These are phyloP conservation scores for Paxillus involutus DNA, from an alignment of 768 basidiomycete species.

Conservation along the genomic window DNA sequence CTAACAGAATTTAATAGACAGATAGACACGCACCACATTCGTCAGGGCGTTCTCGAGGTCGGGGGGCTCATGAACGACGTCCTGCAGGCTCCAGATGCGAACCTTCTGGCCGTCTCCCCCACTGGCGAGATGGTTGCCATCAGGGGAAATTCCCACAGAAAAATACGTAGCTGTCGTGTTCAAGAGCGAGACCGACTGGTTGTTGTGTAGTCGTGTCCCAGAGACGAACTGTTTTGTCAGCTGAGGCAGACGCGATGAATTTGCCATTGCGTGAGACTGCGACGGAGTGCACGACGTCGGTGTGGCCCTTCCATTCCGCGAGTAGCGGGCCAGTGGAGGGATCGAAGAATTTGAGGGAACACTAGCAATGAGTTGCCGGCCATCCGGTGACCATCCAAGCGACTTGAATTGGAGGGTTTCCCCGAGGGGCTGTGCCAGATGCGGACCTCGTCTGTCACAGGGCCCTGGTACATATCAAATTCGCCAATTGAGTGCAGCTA, in stretches of 20 bases:
- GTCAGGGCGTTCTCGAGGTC: no score
- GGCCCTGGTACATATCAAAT: no score
- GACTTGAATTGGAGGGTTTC: constrained; percentile 8
- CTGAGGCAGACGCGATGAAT: no score
- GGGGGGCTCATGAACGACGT: no score
- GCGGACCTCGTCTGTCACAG: constrained; percentile 18
- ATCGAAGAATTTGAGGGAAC: no score
- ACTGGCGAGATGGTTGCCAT: no score
- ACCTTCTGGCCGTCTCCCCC: constrained; percentile 14
- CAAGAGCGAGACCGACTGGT: constrained; percentile 15
- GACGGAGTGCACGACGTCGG: constrained; percentile 20
- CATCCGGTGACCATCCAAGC: constrained; percentile 17
- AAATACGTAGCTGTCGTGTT: constrained; percentile 6
- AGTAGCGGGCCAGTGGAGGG: constrained; percentile 1
- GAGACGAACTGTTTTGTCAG: no score
- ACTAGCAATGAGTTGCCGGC: constrained; percentile 14
- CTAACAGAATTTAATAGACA: no score
- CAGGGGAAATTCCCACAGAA: no score
- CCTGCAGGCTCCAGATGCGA: constrained; percentile 15
- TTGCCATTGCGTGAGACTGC: constrained; percentile 14
- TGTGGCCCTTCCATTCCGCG: constrained; percentile 11
- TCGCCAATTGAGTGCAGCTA: no score
- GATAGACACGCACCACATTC: no score
- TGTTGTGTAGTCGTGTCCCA: no score
- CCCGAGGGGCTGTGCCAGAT: constrained; percentile 15